A percentile compares a stretch with the other conserved stretches of the same genome.
Conservation (phyloP, 108 stramenopile genomes). For the Skeletonema menzelii region DNA sequence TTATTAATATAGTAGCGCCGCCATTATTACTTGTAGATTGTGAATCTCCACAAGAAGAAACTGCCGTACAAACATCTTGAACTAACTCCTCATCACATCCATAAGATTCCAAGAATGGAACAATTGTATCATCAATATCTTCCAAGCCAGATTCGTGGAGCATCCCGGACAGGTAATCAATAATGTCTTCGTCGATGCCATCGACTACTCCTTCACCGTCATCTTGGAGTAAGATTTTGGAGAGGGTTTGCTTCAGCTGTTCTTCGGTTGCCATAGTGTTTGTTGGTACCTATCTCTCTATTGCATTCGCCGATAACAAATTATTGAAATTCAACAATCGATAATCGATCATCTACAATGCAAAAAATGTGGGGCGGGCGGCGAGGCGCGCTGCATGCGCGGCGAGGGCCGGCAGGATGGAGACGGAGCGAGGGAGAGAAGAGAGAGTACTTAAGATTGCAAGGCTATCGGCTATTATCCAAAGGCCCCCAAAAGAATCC, state of each 20-base stretch:
- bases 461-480: too few species aligned
- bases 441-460: too few species aligned
- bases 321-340: too few species aligned
- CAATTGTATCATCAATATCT: constrained; percentile 58
- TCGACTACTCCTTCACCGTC: constrained; percentile 32
- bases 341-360: too few species aligned
- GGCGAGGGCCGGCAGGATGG: too few species aligned
- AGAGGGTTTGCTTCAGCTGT: constrained; percentile 16
- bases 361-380: too few species aligned
- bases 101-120: constrained; percentile 69
- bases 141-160: constrained; percentile 43
- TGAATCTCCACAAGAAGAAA: neutral
- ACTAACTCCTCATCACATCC: constrained; percentile 54
- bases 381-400: too few species aligned
- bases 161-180: constrained; percentile 72
- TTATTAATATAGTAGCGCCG: neutral
- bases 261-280: constrained; percentile 22
- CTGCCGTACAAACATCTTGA: constrained; percentile 40
- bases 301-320: too few species aligned
- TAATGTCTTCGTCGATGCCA: constrained; percentile 50
- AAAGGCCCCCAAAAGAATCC: too few species aligned
- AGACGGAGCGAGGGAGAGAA: too few species aligned
- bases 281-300: too few species aligned
- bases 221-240: constrained; percentile 27
- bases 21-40: neutral